These are phyloP conservation scores for Mycena amicta DNA, from an alignment of 768 basidiomycete genomes.

Conservation along the genomic window DNA sequence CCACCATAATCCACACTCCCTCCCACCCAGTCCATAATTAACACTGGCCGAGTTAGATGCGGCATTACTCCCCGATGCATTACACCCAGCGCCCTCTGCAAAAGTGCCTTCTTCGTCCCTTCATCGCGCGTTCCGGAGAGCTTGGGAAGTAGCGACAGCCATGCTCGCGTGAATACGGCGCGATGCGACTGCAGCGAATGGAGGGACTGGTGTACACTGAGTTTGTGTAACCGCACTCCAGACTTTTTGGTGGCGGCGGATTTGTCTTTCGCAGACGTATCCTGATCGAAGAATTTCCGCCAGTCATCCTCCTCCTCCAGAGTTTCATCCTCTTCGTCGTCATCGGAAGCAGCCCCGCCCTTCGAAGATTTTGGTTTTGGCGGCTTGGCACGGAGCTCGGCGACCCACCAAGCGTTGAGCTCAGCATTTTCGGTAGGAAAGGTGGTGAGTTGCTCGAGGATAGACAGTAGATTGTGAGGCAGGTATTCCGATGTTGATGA, in stretches of 20 bases:
- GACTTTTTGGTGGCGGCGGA: slow-evolving; percentile 34
- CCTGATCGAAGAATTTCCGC: slow-evolving; percentile 83
- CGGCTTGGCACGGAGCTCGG: slow-evolving; percentile 63
- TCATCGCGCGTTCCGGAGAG: slow-evolving; percentile 44
- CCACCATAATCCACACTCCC: slow-evolving; percentile 86
- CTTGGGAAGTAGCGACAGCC: slow-evolving; percentile 71
- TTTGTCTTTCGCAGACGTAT: slow-evolving; percentile 38
- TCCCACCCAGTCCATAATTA: slow-evolving; percentile 92
- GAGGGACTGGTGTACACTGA: slow-evolving; percentile 77
- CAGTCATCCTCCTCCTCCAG: slow-evolving; percentile 60
- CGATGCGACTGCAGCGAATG: slow-evolving; percentile 78
- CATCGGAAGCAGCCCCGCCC: slow-evolving; percentile 32
- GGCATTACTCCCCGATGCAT: slow-evolving; percentile 87
- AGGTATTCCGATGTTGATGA: slow-evolving; percentile 35
- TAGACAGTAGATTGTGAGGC: slow-evolving; percentile 53
- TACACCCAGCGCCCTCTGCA: slow-evolving; percentile 66
- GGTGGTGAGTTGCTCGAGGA: slow-evolving; percentile 68
- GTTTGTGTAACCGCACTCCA: slow-evolving; percentile 55
- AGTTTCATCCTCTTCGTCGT: slow-evolving; percentile 38
- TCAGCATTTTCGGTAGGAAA: slow-evolving; percentile 75
- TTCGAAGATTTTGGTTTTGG: slow-evolving; percentile 49
- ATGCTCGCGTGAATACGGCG: slow-evolving; percentile 79
- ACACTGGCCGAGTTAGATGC: slow-evolving; percentile 72
- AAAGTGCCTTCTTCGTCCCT: slow-evolving; percentile 41
- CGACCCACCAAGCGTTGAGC: slow-evolving; percentile 78